Conservation (phyloP, 2,329 filamentous ascomycete species). For the Exophiala sp. region DNA sequence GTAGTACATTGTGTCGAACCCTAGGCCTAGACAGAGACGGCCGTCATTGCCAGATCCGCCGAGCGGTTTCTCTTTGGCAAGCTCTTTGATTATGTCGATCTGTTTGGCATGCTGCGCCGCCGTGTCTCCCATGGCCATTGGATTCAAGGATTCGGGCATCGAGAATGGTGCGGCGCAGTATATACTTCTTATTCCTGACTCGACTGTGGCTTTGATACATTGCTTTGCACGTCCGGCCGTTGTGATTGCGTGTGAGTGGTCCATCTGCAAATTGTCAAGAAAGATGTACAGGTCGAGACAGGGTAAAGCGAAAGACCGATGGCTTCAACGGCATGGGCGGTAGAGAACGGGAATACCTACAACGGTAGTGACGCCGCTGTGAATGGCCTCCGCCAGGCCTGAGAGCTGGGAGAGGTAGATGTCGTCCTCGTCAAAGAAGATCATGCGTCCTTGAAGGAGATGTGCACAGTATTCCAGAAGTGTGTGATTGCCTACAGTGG, state of each 20-base stretch:
- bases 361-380: slow-evolving; percentile 26
- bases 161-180: slow-evolving; percentile 29
- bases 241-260: slow-evolving; percentile 32
- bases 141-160: slow-evolving; percentile 6
- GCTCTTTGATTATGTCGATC: slow-evolving; percentile 24
- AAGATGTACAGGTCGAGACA: too few relatives aligned
- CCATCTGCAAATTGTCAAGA: slow-evolving; percentile 16
- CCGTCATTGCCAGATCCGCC: slow-evolving; percentile 26
- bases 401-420: slow-evolving; percentile 39
- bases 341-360: too few relatives aligned
- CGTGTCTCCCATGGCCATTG: slow-evolving; percentile 7
- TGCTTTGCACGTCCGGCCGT: neutral
- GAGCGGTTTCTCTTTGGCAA: slow-evolving; percentile 22
- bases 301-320: too few relatives aligned
- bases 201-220: slow-evolving; percentile 1
- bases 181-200: slow-evolving; percentile 31
- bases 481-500: slow-evolving; percentile 36
- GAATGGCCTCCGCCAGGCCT: slow-evolving; percentile 10
- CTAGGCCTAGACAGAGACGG: slow-evolving; percentile 31
- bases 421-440: slow-evolving; percentile 37
- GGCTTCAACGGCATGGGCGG: too few relatives aligned
- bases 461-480: slow-evolving; percentile 42
- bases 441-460: slow-evolving; percentile 40
- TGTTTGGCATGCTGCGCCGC: slow-evolving; percentile 1
- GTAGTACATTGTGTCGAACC: slow-evolving; percentile 30